phyloP scores from a whole-genome alignment of 2,329 filamentous ascomycete species.

The Colletotrichum caudatum region DNA sequence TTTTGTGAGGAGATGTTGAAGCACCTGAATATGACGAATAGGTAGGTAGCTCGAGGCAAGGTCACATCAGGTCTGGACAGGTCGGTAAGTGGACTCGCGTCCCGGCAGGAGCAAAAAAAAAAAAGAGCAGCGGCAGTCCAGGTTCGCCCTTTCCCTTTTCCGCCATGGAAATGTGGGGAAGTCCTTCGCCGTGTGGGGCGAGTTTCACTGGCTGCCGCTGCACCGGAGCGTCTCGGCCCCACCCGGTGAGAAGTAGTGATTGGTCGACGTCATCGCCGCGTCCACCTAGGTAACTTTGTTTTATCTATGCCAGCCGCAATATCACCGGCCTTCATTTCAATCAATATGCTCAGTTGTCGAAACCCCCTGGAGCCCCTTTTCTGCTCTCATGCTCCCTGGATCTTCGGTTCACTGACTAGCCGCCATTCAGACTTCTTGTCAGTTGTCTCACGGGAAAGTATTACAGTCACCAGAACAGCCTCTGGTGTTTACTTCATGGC shows the following conservation, averaged over 20 bases:
- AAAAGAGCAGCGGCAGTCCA: slow-evolving; percentile 22
- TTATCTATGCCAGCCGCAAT: slow-evolving; percentile 5
- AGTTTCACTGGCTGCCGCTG: slow-evolving; percentile 30
- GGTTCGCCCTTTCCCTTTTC: slow-evolving; percentile 15
- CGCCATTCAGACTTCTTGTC: not conserved
- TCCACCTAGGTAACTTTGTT: slow-evolving; percentile 7
- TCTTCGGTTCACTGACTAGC: not conserved
- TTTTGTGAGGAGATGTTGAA: slow-evolving; percentile 3
- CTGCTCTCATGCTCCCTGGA: not conserved
- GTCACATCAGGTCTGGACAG: not conserved
- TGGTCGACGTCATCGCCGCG: slow-evolving; percentile 10
- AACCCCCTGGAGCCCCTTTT: not conserved
- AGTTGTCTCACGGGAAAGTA: not conserved
- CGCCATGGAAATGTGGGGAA: slow-evolving; percentile 9
- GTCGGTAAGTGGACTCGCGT: slow-evolving; percentile 20
- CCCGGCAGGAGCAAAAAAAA: slow-evolving; percentile 15
- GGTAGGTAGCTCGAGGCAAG: slow-evolving; percentile 18
- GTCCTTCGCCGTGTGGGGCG: slow-evolving; percentile 19
- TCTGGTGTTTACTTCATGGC: too few relatives aligned
- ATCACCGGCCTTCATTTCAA: not conserved
- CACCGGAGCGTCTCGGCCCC: slow-evolving; percentile 21
- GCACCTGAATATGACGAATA: not conserved
- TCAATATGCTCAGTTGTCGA: not conserved
- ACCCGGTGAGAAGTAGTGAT: slow-evolving; percentile 15
- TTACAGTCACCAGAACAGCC: too few relatives aligned